Evolutionary conservation across 495 filamentous ascomycete genomes (phyloP).

Genomic region (Xylaria bambusicola): DNA sequence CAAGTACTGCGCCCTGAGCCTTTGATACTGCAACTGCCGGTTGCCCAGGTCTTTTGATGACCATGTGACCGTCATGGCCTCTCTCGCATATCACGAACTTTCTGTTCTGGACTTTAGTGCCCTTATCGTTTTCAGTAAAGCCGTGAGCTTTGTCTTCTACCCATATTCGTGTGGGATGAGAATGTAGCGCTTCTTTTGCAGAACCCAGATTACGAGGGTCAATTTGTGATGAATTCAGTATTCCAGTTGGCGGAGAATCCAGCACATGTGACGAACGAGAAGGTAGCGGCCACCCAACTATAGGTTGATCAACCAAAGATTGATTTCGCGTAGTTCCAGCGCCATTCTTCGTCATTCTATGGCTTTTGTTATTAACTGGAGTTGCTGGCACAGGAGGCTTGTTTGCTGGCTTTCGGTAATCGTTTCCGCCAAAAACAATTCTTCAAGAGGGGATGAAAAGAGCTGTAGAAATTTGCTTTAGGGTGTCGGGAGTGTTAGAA

Average conservation of each 20-base stretch:
- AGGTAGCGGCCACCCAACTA: too few relatives aligned
- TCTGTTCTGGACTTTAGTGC: neutral
- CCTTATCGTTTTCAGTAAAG: neutral
- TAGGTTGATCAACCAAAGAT: too few relatives aligned
- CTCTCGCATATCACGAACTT: neutral
- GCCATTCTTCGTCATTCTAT: too few relatives aligned
- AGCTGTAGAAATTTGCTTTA: too few relatives aligned
- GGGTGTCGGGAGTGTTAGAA: too few relatives aligned
- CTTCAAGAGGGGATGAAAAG: too few relatives aligned
- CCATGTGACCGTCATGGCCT: neutral
- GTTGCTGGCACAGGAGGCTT: too few relatives aligned
- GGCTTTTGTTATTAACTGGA: too few relatives aligned
- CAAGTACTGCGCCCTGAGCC: neutral
- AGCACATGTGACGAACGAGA: too few relatives aligned
- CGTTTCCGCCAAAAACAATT: too few relatives aligned
- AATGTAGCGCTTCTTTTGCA: slow-evolving; percentile 2
- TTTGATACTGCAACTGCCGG: neutral
- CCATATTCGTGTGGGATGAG: neutral
- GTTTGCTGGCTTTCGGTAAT: too few relatives aligned
- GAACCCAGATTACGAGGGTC: slow-evolving; percentile 3
- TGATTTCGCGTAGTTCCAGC: too few relatives aligned
- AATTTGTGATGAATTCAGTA: neutral
- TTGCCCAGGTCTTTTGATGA: neutral
- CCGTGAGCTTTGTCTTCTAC: neutral
- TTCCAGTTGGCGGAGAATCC: neutral